Evolutionary conservation across 352 stramenopile genomes (phyloP).

Genomic region (Globisporangium polare): DNA sequence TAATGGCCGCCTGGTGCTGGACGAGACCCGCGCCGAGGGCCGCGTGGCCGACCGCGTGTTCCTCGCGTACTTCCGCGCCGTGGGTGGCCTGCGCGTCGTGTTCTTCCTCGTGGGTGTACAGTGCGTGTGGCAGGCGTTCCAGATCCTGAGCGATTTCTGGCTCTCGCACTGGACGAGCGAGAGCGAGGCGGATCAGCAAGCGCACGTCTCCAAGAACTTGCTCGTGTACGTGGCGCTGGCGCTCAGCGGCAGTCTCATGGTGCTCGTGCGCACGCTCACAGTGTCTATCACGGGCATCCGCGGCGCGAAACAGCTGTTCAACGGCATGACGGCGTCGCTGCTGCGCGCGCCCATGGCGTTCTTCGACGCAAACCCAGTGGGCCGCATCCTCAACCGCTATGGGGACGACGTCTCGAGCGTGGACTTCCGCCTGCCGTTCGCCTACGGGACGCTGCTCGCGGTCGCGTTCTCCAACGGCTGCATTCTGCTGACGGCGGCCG

Average conservation of each 20-base stretch:
- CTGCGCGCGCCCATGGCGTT: conserved; percentile 90
- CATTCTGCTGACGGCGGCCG: conserved; percentile 77
- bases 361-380: conserved; percentile 91
- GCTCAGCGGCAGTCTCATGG: conserved; percentile 43
- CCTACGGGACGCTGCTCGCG: conserved; percentile 56
- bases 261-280: conserved; percentile 53
- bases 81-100: conserved; percentile 43
- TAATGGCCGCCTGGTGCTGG: conserved; percentile 21
- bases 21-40: conserved; percentile 28
- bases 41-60: conserved; percentile 35
- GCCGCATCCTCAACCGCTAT: conserved; percentile 90
- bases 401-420: conserved; percentile 91
- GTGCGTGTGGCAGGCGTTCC: conserved; percentile 78
- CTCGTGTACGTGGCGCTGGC: conserved; percentile 59
- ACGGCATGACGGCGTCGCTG: conserved; percentile 82
- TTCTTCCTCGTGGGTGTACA: conserved; percentile 60
- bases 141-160: conserved; percentile 88
- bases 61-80: conserved; percentile 39
- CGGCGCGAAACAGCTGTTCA: conserved; percentile 72
- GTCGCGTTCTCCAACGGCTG: conserved; percentile 82
- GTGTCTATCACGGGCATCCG: conserved; percentile 55
- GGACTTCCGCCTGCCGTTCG: conserved; percentile 84
- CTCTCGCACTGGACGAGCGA: conserved; percentile 86
- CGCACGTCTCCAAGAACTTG: conserved; percentile 69
- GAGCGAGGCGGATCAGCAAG: conserved; percentile 72